These are phyloP conservation scores for Alternaria infectoria DNA, from an alignment of 2,329 filamentous ascomycete species.

Conservation along the genomic window DNA sequence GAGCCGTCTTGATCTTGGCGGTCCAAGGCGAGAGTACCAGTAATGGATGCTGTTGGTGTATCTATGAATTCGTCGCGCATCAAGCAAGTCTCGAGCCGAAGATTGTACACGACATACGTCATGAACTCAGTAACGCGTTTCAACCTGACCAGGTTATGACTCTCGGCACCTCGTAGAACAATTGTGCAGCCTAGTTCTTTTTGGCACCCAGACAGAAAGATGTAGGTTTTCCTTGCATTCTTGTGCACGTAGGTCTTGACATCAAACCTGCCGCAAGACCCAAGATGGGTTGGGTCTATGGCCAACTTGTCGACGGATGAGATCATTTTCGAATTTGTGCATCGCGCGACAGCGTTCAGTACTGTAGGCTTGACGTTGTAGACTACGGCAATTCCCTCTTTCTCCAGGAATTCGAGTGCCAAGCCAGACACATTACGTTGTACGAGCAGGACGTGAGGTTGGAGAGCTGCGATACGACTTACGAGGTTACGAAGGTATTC, in stretches of 20 bases:
- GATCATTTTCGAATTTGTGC: conserved; percentile 89
- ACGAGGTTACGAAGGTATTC: conserved; percentile 93
- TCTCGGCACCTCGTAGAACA: conserved; percentile 81
- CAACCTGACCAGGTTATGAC: conserved; percentile 73
- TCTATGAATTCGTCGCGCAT: conserved; percentile 92
- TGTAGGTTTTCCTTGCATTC: conserved; percentile 88
- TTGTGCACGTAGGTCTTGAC: conserved; percentile 93
- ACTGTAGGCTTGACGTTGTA: conserved; percentile 98
- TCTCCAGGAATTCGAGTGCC: conserved; percentile 84
- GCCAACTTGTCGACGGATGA: conserved; percentile 94
- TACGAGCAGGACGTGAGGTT: conserved; percentile 86
- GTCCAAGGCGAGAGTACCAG: conserved; percentile 33
- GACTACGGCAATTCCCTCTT: conserved; percentile 88
- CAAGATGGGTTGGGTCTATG: conserved; percentile 74
- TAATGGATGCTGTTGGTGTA: conserved; percentile 69
- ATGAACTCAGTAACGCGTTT: conserved; percentile 98
- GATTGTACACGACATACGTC: conserved; percentile 98
- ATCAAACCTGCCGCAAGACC: conserved; percentile 85
- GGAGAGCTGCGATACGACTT: conserved; percentile 83
- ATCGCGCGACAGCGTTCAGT: conserved; percentile 91
- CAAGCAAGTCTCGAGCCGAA: conserved; percentile 92
- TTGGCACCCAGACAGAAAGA: conserved; percentile 89
- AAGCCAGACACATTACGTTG: conserved; percentile 92
- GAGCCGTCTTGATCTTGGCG: conserved; percentile 16
- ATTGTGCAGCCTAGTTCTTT: conserved; percentile 95